Conservation (phyloP, 192 early-diverging fungal genomes). For the Helicostylum pulchrum region DNA sequence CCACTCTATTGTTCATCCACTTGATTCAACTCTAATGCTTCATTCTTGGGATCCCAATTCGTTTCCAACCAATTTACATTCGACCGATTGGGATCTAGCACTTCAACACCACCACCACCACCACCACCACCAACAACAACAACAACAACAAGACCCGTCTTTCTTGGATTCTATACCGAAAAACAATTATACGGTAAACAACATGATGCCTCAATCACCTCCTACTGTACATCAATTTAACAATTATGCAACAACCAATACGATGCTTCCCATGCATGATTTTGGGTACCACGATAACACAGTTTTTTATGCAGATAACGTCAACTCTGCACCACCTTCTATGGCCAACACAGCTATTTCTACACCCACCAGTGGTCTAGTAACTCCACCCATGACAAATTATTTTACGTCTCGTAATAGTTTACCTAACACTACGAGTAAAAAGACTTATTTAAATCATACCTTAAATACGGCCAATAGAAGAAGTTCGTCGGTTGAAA, state of each 20-base stretch:
- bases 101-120: neutral
- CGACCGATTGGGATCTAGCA: no score
- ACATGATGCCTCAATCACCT: neutral
- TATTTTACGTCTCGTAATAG: neutral
- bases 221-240: neutral
- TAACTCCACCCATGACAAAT: neutral
- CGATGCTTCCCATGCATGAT: no score
- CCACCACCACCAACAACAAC: neutral
- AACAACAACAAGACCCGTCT: neutral
- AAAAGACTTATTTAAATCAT: neutral
- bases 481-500: neutral
- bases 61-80: no score
- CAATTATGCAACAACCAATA: no score
- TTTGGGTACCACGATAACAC: no score
- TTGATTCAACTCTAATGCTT: neutral
- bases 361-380: neutral
- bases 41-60: slow-evolving; percentile 1
- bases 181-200: neutral
- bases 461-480: neutral
- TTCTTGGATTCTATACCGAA: no score
- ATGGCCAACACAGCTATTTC: no score
- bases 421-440: neutral
- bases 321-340: no score
- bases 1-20: slow-evolving; percentile 2
- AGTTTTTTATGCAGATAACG: no score